Evolutionary conservation across 1,284 basidiomycete genomes (phyloP), one percentile per base, ranked within the genome.

Genomic region (Baeospora myosura): DNA sequence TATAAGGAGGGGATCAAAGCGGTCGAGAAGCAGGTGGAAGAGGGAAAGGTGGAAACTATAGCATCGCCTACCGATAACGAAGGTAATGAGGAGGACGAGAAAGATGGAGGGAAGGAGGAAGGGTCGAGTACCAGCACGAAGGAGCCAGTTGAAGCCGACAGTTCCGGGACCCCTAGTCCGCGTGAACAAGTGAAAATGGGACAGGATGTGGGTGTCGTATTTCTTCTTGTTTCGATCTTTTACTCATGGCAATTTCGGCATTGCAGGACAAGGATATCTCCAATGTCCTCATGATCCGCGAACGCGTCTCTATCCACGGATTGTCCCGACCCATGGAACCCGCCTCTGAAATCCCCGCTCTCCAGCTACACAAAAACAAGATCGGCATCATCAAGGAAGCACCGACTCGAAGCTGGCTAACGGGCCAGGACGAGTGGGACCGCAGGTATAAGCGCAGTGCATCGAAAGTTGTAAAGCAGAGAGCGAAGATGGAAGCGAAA

Each of bases 261-360:
- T n/a, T n/a, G n/a, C n/a, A n/a, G n/a, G n/a, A n/a, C n/a, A n/a
- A n/a, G n/a, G n/a, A n/a, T n/a, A n/a, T n/a, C n/a, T n/a, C n/a
- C 3, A 52, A 53, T 8, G 54, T 65, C 7, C 26, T 59, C 21
- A 72, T 78, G 69, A 81, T 92, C 48, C 77, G 90, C 8, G 87
- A 94, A 57, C 75, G 90, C 4, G 81, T 94, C 17, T 72, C 82
- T 45, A 71, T 82, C 8, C 62, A 69, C 14, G 89, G 89, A 2
- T 59, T 64, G 3, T 65, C 79, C 4, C 74, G 90, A 12, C 71
- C 77, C 0, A 78, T 94, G 66, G 89, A 94, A 55, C 67, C 76
- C 1, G 64, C 63, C 36, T 63, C 69, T 1, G 68, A 81, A 11
- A 65, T 94, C 1, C 52, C 62, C 2, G 78, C 73, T 0, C 64